Base-by-base conservation (phyloP, 1,284 basidiomycete genomes). In the Polyporus tsugae region DNA sequence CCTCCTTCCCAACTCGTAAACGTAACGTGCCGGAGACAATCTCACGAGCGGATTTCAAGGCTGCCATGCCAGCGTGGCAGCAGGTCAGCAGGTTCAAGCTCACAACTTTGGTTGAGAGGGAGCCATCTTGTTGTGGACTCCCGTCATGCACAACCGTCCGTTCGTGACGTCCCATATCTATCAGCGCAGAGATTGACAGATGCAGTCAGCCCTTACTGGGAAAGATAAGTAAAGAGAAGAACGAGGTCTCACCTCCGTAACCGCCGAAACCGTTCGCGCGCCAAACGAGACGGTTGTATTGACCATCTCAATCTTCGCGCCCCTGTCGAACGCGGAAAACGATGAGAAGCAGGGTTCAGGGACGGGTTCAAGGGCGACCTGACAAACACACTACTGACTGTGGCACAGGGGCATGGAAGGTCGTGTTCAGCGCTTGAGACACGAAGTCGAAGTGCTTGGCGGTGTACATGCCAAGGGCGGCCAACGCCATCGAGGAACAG, bases 101-200 rank as follows among this genome's bases (percentile, higher is more conserved):
- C 52, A 63, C 10, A 63, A 42, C 59, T 74, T 74, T 2, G 73
- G 66, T 17, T 55, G 73, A 7, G 81, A 80, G 6, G 79, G 75
- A 17, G 72, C 57, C 80, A 83, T 83, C 66, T 82, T 82, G 68
- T 76, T 76, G 44, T 83, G 82, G 3, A 78, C 73, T 1, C 77
- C 82, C 1, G 82, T 79, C 13, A 78, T 81, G 2, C 80, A 77
- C 7, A 83, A 58, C 53, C 80, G 76, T 38, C 73, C 73, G 52
- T 73, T 67, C 5, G 79, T 81, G 25, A 75, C 65, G 39, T 82
- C 81, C 80, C 81, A 84, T 7, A 83, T 77, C 82, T 83, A 22
- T 15, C 15, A 33, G 29, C 15, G 29, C 35, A n/a, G 17, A 36
- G 55, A 57, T 38, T 33, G 55, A 36, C 35, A 29, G 58, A 60